Evolutionary conservation across 305 asterid species (phyloP), one percentile per base, ranked within the genome.

Genomic region (Fraxinus platypoda): DNA sequence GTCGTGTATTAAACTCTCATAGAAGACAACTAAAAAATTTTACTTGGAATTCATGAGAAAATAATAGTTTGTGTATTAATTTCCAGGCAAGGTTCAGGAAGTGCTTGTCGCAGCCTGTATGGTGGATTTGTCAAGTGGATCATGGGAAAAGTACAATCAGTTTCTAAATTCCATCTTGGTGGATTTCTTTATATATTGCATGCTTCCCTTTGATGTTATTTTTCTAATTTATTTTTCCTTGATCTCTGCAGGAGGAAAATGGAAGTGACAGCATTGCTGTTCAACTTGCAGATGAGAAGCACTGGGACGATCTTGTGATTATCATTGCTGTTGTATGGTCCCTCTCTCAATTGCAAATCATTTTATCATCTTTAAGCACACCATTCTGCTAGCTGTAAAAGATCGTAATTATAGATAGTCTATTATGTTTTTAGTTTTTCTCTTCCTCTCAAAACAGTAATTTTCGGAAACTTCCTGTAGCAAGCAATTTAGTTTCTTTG

Each of bases 101-200:
- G 99, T 88, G 98, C 98, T 85, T 96, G 99, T 81, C 98, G 98
- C 84, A 94, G 99, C 82, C 88, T 95, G 73, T 95, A 78, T 84
- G 99, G 98, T 82, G 99, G 99, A 87, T 95, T 95, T 90, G 99
- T 94, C 82, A 94, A 95, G 13, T 38, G 46, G 46, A 38, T 38
- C 46, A 38, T 38, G 46, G 46, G 46, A 1, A 38, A 38, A 38
- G 46, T 38, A 38, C 46, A 8, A 38, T 38, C 46, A 38, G 46
- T 38, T 38, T 38, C 46, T 38, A 38, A 0, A 38, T 38, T 38
- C 46, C 46, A 38, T 38, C 13, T 38, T 38, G 46, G 46, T 8
- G 13, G 46, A 38, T 38, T 38, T 8, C 46, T 38, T 38, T 38
- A 8, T 8, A 38, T 38, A 38, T 38, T 2, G 13, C 46, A 38